Conservation (phyloP, 2,329 filamentous ascomycete species). For the Fonsecaea pedrosoi region DNA sequence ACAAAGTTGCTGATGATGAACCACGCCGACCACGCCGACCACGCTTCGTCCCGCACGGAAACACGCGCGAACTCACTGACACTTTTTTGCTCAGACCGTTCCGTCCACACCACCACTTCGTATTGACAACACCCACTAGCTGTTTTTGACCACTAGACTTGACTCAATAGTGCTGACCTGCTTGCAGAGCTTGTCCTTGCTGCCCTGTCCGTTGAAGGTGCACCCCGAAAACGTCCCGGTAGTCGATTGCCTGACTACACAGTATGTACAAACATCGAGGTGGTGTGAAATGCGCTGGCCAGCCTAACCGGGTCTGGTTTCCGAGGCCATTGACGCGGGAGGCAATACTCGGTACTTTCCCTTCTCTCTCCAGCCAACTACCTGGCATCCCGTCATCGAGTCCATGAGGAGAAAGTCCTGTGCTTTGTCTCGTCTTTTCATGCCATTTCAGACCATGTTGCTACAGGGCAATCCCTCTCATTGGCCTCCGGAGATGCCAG, state of each 20-base stretch:
- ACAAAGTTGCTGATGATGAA: neutral
- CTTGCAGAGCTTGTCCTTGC: neutral
- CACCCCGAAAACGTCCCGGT: neutral
- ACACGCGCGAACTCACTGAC: neutral
- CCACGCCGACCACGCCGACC: neutral
- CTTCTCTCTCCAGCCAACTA: neutral
- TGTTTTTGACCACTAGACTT: neutral
- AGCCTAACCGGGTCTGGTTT: too few relatives aligned
- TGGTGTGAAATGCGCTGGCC: constrained; percentile 14
- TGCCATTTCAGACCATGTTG: neutral
- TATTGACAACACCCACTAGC: neutral
- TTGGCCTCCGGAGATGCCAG: neutral
- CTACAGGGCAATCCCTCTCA: neutral
- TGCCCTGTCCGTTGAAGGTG: neutral
- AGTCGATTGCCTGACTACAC: neutral
- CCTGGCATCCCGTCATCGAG: neutral
- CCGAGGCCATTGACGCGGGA: neutral
- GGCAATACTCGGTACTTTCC: neutral
- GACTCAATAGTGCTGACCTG: constrained; percentile 6
- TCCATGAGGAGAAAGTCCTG: neutral
- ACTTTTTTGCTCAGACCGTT: neutral
- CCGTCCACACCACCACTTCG: neutral
- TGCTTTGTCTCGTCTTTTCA: neutral
- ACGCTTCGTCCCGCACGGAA: neutral
- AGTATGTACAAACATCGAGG: neutral